Percentiles rank a stretch among this genome's conserved stretches.
These are phyloP conservation scores for Tarenaya hassleriana DNA, from an alignment of 345 rosid genomes.

Conservation along the genomic window DNA sequence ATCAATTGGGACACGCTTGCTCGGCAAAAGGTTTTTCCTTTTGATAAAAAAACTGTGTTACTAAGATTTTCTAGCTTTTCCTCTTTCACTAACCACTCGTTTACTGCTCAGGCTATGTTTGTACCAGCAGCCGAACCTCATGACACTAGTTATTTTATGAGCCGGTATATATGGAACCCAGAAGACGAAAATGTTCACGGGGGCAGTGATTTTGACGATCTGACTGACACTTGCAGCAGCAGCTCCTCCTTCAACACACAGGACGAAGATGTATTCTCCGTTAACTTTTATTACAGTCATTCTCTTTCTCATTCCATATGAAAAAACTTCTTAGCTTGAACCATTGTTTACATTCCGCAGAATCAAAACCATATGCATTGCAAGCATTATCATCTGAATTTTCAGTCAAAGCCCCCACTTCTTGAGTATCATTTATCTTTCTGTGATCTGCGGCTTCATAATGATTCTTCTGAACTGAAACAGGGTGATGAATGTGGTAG, in stretches of 20 bases:
- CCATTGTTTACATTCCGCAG: too few relatives aligned
- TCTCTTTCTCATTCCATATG: not conserved
- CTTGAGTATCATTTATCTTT: too few relatives aligned
- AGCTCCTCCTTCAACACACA: constrained; percentile 63
- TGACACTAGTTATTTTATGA: constrained; percentile 90
- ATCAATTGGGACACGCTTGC: constrained; percentile 95
- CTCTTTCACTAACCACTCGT: constrained; percentile 11
- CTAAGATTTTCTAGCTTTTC: not conserved
- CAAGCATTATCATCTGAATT: not conserved
- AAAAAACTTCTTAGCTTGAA: too few relatives aligned
- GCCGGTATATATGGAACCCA: constrained; percentile 86
- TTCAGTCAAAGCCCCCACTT: not conserved
- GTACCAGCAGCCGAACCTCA: constrained; percentile 79
- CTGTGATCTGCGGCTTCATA: too few relatives aligned
- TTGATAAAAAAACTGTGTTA: not conserved
- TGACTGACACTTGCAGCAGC: constrained; percentile 72
- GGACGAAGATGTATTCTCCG: constrained; percentile 63
- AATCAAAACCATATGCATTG: too few relatives aligned
- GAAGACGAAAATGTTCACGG: constrained; percentile 76
- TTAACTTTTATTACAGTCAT: constrained; percentile 3
- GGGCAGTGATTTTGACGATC: constrained; percentile 75
- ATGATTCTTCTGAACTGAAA: constrained; percentile 9
- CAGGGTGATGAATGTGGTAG: constrained; percentile 85
- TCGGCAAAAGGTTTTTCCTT: constrained; percentile 65
- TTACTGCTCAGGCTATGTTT: constrained; percentile 72